phyloP scores from a whole-genome alignment of 441 rosid species.

The Brassica hybrid region DNA sequence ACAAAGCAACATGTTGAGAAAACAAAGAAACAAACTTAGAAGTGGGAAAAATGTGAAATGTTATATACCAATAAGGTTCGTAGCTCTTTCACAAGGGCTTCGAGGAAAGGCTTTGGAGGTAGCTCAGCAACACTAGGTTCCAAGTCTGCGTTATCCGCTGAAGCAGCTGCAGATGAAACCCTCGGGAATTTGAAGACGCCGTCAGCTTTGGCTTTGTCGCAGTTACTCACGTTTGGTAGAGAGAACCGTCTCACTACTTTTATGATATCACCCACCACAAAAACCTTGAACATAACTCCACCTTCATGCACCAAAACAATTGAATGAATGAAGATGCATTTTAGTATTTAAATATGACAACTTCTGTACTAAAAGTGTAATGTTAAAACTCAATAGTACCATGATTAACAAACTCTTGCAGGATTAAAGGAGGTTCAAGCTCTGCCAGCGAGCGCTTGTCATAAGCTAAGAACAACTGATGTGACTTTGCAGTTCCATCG shows the following conservation, averaged over 20 bases:
- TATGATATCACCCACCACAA: conserved; percentile 70
- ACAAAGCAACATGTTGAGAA: too few species aligned
- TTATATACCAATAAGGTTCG: conserved; percentile 67
- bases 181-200: conserved; percentile 81
- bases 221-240: conserved; percentile 40
- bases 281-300: conserved; percentile 71
- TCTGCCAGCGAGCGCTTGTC: conserved; percentile 46
- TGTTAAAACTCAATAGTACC: conserved; percentile 21
- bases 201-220: conserved; percentile 46
- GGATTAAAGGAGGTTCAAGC: conserved; percentile 70
- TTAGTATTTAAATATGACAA: too few species aligned
- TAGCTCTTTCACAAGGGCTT: conserved; percentile 85
- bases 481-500: conserved; percentile 75
- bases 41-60: too few species aligned
- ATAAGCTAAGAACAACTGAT: conserved; percentile 61
- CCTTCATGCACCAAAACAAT: conserved; percentile 55
- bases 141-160: conserved; percentile 85
- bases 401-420: conserved; percentile 78
- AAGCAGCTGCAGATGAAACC: conserved; percentile 89
- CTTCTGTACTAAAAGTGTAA: background rate
- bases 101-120: conserved; percentile 86
- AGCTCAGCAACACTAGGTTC: conserved; percentile 81
- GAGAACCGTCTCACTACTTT: conserved; percentile 69
- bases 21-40: background rate
- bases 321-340: too few species aligned